phyloP scores from a whole-genome alignment of 2,329 filamentous ascomycete species.

The Cladosporium austrohemisphaericum region DNA sequence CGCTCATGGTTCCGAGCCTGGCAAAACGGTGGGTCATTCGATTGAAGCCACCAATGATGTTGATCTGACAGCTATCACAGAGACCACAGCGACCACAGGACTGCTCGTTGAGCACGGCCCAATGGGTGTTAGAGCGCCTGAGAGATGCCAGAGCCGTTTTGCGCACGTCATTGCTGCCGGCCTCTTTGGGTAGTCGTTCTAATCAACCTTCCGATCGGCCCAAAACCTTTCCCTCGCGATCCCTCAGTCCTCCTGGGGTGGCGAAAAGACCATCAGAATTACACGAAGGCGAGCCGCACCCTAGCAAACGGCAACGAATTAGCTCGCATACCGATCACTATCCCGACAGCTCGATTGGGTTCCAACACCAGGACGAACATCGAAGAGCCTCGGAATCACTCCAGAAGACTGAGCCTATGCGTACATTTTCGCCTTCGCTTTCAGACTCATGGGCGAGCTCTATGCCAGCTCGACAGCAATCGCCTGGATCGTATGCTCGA shows the following conservation, averaged over 20 bases:
- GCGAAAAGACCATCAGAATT: slow-evolving; percentile 21
- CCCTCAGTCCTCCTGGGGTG: slow-evolving; percentile 14
- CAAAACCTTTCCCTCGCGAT: background rate
- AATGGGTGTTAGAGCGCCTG: slow-evolving; percentile 27
- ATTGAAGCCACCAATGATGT: no score
- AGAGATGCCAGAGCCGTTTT: slow-evolving; percentile 21
- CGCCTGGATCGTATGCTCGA: slow-evolving; percentile 18
- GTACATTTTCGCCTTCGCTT: slow-evolving; percentile 21
- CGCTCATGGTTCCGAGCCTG: slow-evolving; percentile 16
- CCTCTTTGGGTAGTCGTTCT: background rate
- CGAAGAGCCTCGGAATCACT: slow-evolving; percentile 9
- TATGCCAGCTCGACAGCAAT: slow-evolving; percentile 21
- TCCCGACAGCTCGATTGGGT: slow-evolving; percentile 2
- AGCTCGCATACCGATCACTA: slow-evolving; percentile 18
- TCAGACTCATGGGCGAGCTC: slow-evolving; percentile 23
- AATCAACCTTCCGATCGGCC: background rate
- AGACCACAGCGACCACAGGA: slow-evolving; percentile 18
- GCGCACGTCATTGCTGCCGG: slow-evolving; percentile 16
- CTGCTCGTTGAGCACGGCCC: slow-evolving; percentile 19
- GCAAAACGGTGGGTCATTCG: no score
- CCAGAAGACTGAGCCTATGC: slow-evolving; percentile 8
- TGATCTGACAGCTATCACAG: slow-evolving; percentile 16
- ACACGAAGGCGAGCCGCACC: slow-evolving; percentile 20
- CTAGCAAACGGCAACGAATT: slow-evolving; percentile 22
- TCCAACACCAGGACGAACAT: slow-evolving; percentile 18